phyloP scores from a whole-genome alignment of 257 asterid species.

The Solanum chaucha region DNA sequence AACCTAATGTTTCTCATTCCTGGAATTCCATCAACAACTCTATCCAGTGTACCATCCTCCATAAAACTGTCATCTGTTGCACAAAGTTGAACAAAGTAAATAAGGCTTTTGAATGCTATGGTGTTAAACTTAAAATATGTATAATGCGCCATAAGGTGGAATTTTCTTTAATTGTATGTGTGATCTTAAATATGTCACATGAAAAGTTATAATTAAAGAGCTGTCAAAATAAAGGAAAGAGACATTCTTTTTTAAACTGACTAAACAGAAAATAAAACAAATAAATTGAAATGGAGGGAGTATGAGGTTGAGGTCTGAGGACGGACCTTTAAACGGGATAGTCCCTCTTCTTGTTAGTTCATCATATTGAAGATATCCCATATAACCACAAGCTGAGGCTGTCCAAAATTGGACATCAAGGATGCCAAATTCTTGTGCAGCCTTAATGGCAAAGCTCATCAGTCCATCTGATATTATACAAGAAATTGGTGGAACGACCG shows the following conservation, averaged over 20 bases:
- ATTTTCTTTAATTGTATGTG: no score
- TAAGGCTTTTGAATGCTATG: no score
- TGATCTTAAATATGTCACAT: not conserved
- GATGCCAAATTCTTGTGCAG: not conserved
- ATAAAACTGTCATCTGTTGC: not conserved
- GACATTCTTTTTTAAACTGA: no score
- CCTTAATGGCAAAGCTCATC: not conserved
- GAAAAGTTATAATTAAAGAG: no score
- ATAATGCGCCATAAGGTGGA: no score
- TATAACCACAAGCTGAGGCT: not conserved
- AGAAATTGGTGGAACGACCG: not conserved
- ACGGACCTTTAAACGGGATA: not conserved
- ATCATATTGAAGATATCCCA: not conserved
- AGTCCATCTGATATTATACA: not conserved
- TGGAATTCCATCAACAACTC: not conserved
- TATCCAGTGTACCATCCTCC: not conserved
- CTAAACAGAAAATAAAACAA: no score
- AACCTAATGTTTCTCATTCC: not conserved
- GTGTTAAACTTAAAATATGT: no score
- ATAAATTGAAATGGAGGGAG: not conserved
- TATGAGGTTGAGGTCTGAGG: not conserved
- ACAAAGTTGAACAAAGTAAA: no score
- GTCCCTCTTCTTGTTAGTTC: not conserved
- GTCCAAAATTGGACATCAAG: not conserved
- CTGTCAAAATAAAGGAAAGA: no score